A percentile compares a stretch with the other conserved stretches of the same genome.
phyloP scores from a whole-genome alignment of 805 yeast genomes.

The Debaryomyces hansenii region DNA sequence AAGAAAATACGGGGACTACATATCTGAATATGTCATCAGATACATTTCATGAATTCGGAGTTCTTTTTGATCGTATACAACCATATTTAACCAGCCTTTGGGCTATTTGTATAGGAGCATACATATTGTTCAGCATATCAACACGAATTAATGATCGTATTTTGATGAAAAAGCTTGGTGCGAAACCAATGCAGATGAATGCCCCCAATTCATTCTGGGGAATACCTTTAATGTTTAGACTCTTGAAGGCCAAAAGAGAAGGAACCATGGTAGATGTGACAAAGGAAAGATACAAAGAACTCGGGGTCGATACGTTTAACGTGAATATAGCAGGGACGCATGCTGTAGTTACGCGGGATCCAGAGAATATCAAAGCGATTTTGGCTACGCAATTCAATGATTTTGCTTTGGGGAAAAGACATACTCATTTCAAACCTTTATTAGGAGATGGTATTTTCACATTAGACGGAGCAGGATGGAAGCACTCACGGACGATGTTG shows the following conservation, averaged over 20 bases:
- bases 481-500: conserved; percentile 38
- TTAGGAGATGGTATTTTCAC: conserved; percentile 47
- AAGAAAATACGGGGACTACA: too few relatives aligned
- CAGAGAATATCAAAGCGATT: conserved; percentile 42
- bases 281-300: conserved; percentile 7
- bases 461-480: conserved; percentile 44
- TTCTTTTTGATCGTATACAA: too few relatives aligned
- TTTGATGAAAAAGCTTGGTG: neutral
- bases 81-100: too few relatives aligned
- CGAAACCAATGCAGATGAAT: neutral
- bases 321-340: conserved; percentile 9
- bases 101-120: too few relatives aligned
- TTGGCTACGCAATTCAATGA: conserved; percentile 45
- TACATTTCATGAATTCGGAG: too few relatives aligned
- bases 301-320: conserved; percentile 6
- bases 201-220: too few relatives aligned
- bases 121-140: too few relatives aligned
- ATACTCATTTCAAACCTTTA: conserved; percentile 34
- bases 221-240: too few relatives aligned
- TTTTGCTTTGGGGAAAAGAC: conserved; percentile 39
- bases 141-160: too few relatives aligned
- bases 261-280: conserved; percentile 15
- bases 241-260: too few relatives aligned
- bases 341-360: conserved; percentile 24
- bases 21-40: too few relatives aligned